A percentile compares a stretch with the other conserved stretches of the same genome.
Evolutionary conservation across 2,329 filamentous ascomycete genomes (phyloP).

Genomic region (Orbilia javanica): DNA sequence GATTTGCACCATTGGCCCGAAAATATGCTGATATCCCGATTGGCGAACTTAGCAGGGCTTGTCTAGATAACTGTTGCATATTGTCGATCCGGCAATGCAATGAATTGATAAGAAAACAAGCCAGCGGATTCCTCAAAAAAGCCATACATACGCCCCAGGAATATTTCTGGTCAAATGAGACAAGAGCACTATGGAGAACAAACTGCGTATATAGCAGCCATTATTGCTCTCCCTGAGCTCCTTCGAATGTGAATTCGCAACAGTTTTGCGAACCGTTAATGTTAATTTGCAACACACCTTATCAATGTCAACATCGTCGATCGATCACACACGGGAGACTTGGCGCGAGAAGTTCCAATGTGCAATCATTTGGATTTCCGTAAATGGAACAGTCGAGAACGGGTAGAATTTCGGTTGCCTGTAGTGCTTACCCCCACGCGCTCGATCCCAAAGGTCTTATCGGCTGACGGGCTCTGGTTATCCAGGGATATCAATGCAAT

Average conservation of each 20-base stretch:
- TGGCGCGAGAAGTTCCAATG: slow-evolving; percentile 1
- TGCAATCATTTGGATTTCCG: slow-evolving; percentile 7
- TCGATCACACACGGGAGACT: slow-evolving; percentile 26
- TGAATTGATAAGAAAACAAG: neutral
- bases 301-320: slow-evolving; percentile 24
- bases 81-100: neutral
- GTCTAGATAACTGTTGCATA: neutral
- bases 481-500: slow-evolving; percentile 18
- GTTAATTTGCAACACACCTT: slow-evolving; percentile 22
- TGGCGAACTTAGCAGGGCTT: neutral
- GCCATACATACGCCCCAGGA: no score
- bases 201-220: neutral
- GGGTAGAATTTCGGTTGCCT: slow-evolving; percentile 16
- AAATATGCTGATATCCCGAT: neutral
- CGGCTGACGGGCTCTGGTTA: slow-evolving; percentile 22
- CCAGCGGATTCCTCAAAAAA: neutral
- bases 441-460: slow-evolving; percentile 39
- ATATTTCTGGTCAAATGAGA: no score
- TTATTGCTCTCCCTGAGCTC: slow-evolving; percentile 12
- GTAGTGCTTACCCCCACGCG: slow-evolving; percentile 39
- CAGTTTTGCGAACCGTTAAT: neutral
- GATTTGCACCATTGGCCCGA: neutral
- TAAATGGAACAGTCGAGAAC: neutral
- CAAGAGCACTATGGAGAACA: neutral
- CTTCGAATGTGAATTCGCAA: neutral